phyloP scores from a whole-genome alignment of 257 asterid genomes.

The Buddleja alternifolia region DNA sequence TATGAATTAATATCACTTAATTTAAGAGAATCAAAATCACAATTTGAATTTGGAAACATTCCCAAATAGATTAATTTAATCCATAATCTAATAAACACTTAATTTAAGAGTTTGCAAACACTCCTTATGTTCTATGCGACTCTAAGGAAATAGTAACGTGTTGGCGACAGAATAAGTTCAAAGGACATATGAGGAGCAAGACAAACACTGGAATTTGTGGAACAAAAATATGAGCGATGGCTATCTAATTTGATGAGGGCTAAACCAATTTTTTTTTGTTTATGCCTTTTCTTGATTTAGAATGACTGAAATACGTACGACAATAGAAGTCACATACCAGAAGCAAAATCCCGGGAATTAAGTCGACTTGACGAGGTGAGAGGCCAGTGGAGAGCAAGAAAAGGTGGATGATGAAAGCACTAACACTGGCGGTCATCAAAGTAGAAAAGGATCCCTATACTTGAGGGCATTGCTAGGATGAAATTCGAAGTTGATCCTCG shows the following conservation, averaged over 20 bases:
- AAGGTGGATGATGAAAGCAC: conserved; percentile 53
- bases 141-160: conserved; percentile 54
- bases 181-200: conserved; percentile 50
- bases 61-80: no score
- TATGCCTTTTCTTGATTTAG: not conserved
- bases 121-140: conserved; percentile 69
- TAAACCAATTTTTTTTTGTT: no score
- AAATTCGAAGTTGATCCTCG: conserved; percentile 69
- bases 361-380: conserved; percentile 42
- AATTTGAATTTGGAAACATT: no score
- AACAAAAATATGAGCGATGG: not conserved
- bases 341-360: conserved; percentile 58
- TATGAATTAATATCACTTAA: no score
- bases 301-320: no score
- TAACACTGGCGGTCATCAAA: conserved; percentile 63
- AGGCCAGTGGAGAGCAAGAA: conserved; percentile 52
- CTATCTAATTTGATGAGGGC: no score
- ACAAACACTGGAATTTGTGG: conserved; percentile 39
- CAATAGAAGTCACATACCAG: conserved; percentile 46
- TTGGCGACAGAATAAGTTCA: conserved; percentile 62
- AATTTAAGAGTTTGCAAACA: no score
- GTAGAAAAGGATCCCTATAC: conserved; percentile 75
- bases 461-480: conserved; percentile 57
- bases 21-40: no score
- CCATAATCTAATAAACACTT: no score